Evolutionary conservation across 495 filamentous ascomycete genomes (phyloP), one percentile per base, ranked within the genome.

Genomic region (Chaetomium cochliodes): DNA sequence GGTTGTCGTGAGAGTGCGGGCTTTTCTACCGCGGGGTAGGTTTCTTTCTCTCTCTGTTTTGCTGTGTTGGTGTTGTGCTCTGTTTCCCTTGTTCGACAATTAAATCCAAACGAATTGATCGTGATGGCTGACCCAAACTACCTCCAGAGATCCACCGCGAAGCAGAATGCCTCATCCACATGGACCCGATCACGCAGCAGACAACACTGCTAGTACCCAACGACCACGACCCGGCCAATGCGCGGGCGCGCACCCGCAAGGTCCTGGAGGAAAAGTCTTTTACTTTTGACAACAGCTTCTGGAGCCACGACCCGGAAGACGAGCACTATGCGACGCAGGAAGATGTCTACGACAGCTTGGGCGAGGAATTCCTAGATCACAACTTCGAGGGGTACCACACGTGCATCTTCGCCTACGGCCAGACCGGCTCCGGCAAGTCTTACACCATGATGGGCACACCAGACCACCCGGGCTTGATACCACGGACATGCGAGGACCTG

Each of bases 341-440:
- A 67, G 90, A 97, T 72, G 89, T 99, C 50, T 99, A 99, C 80
- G 90, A 96, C 73, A 87, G 87, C 39, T 83, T 99, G 6, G 94
- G 96, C 41, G 94, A 98, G 73, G 96, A 98, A 67, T 98, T 98
- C 65, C 82, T 99, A 58, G 96, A 99, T 74, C 96, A 98, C 80
- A 99, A 99, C 77, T 99, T 99, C 67, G 93, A 97, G 71, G 94
- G 94, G 63, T 99, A 98, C 77, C 92, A 99, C 76, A 99, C 94
- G 0, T 99, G 94, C 73, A 98, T 99, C 66, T 98, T 99, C 72
- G 96, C 94, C 51, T 99, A 99, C 70, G 93, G 94, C 18, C 94
- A 99, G 81, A 99, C 94, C 0, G 94, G 94, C 22, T 96, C 93
- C 2, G 94, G 94, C 23, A 99, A 99, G 79, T 93, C 89, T 75